Base-by-base conservation (phyloP, 345 rosid genomes). In the Citrus mangshanensis region DNA sequence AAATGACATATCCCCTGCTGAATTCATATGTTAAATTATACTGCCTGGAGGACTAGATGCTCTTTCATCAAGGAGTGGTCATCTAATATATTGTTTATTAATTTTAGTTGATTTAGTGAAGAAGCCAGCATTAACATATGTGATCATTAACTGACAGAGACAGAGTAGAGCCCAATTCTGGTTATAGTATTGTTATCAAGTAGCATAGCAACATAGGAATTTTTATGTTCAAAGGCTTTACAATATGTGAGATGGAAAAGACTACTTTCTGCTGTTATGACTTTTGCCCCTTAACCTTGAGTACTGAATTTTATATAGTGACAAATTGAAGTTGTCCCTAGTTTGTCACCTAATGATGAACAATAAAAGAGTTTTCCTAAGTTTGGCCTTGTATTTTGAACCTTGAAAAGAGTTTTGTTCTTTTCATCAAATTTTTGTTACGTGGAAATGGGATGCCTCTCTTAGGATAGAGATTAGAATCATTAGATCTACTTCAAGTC, bases 321-420 rank as follows among this genome's bases (percentile, higher is more conserved):
- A 62, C 9, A 12, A 16, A 61, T 74, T 27, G 16, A 38, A 19
- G n/a, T 58, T 56, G 51, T n/a, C 14, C 27, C 24, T 7, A 56
- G 10, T 59, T 75, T 65, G n/a, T 65, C 13, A 65, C 13, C 18
- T 32, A 64, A 32, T 18, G 38, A 18, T 32, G 68, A 65, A 34
- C 13, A 6, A 14, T 0, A 9, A 65, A 65, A 65, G 8, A 7
- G 3, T 21, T 32, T 32, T 4, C 34, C 19, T 3, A n/a, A 22
- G 30, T 59, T 63, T 51, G 70, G 72, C 30, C 61, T 66, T 76
- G 63, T 22, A 65, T 32, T 49, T 51, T 64, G 62, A 75, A 75
- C 40, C 60, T 37, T 37, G 40, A 27, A 42, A 27, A 9, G 3
- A 35, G 38, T 42, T 28, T 63, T 71, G 9, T 34, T 9, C 64